phyloP scores from a whole-genome alignment of 2,329 filamentous ascomycete species.

The Aspergillus terreus region DNA sequence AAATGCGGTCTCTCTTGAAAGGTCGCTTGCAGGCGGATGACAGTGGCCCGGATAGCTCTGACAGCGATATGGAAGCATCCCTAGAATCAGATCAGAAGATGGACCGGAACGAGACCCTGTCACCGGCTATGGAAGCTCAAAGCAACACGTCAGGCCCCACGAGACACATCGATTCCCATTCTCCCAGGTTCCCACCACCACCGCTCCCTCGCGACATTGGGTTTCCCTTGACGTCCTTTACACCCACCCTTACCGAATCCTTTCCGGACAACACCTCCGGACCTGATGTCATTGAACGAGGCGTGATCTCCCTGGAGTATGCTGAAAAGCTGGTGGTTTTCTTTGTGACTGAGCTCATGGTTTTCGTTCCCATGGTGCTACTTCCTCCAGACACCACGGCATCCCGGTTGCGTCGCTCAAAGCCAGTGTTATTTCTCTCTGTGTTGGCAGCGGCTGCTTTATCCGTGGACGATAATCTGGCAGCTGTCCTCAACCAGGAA shows the following conservation, averaged over 20 bases:
- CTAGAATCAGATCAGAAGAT: slow-evolving; percentile 20
- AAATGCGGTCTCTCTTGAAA: slow-evolving; percentile 35
- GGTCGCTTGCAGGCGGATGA: slow-evolving; percentile 26
- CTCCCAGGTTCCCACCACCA: slow-evolving; percentile 18
- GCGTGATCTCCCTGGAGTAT: slow-evolving; percentile 28
- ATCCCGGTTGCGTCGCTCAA: slow-evolving; percentile 33
- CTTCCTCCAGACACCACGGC: slow-evolving; percentile 27
- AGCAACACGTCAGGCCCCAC: slow-evolving; percentile 19
- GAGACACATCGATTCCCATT: slow-evolving; percentile 20
- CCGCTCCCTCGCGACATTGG: slow-evolving; percentile 17
- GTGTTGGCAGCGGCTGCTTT: slow-evolving; percentile 64
- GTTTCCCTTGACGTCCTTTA: slow-evolving; percentile 18
- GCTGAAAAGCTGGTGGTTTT: slow-evolving; percentile 30
- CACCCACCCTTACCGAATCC: slow-evolving; percentile 15
- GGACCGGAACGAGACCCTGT: slow-evolving; percentile 16
- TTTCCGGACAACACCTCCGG: slow-evolving; percentile 14
- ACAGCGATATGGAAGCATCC: slow-evolving; percentile 22
- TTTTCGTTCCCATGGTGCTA: slow-evolving; percentile 29
- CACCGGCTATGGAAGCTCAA: slow-evolving; percentile 18
- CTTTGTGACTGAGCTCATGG: slow-evolving; percentile 28
- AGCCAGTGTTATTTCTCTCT: slow-evolving; percentile 67
- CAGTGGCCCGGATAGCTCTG: slow-evolving; percentile 24
- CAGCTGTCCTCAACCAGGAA: slow-evolving; percentile 45
- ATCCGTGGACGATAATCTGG: slow-evolving; percentile 46
- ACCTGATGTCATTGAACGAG: slow-evolving; percentile 30